Evolutionary conservation across 108 stramenopile species (phyloP).

Genomic region (Parietichytrium sp.): DNA sequence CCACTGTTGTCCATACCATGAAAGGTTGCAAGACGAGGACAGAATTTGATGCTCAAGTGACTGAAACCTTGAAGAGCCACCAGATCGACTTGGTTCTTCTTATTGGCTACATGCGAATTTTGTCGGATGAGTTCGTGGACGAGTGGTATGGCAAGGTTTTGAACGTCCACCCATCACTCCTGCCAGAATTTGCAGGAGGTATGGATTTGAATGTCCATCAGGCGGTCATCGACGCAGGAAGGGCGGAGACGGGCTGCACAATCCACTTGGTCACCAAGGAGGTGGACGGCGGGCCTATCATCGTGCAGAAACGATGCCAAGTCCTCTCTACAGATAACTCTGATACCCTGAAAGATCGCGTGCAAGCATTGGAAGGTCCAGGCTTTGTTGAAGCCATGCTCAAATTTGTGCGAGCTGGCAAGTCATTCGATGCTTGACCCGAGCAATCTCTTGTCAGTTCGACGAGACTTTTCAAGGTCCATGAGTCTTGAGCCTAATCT

Average conservation of each 20-base stretch:
- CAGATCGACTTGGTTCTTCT: slow-evolving; percentile 88
- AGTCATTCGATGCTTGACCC: too few relatives aligned
- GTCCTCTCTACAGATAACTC: slow-evolving; percentile 81
- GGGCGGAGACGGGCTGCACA: slow-evolving; percentile 89
- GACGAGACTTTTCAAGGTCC: too few relatives aligned
- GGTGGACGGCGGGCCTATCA: slow-evolving; percentile 93
- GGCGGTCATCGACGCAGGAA: slow-evolving; percentile 89
- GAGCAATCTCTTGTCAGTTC: too few relatives aligned
- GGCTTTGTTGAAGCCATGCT: slow-evolving; percentile 92
- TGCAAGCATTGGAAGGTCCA: slow-evolving; percentile 88
- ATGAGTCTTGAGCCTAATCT: too few relatives aligned
- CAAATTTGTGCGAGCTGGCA: too few relatives aligned
- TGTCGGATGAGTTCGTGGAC: slow-evolving; percentile 79
- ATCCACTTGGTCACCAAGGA: slow-evolving; percentile 94
- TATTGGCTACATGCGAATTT: slow-evolving; percentile 99
- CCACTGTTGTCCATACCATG: slow-evolving; percentile 76
- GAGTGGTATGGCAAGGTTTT: slow-evolving; percentile 68
- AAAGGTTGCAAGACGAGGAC: slow-evolving; percentile 77
- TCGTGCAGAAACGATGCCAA: slow-evolving; percentile 75
- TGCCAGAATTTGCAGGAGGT: slow-evolving; percentile 95
- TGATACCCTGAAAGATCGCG: slow-evolving; percentile 86
- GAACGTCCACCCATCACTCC: slow-evolving; percentile 98
- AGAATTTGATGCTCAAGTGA: slow-evolving; percentile 88
- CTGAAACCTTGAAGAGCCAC: slow-evolving; percentile 75
- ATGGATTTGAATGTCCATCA: slow-evolving; percentile 98